Conservation (phyloP, 2,329 filamentous ascomycete species). For the Grosmannia serpens region DNA sequence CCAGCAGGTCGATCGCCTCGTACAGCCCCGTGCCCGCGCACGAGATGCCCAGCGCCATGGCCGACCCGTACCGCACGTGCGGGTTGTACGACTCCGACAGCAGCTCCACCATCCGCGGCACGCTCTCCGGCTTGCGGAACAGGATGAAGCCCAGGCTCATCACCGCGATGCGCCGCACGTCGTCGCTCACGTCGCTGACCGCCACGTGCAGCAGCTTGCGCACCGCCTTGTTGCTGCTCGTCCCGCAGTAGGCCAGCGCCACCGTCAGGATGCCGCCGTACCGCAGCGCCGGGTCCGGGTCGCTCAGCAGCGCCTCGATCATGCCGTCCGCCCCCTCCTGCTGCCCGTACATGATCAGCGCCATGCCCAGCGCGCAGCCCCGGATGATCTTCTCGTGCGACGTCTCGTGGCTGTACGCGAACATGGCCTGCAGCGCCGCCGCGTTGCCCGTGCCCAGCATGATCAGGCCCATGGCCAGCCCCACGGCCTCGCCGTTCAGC, state of each 20-base stretch:
- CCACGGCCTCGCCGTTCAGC: slow-evolving; percentile 92
- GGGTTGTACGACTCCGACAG: slow-evolving; percentile 98
- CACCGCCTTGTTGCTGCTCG: slow-evolving; percentile 96
- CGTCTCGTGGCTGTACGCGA: slow-evolving; percentile 93
- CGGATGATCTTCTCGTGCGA: slow-evolving; percentile 98
- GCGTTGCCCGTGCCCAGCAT: slow-evolving; percentile 98
- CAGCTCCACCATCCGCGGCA: slow-evolving; percentile 96
- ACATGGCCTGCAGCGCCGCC: slow-evolving; percentile 90
- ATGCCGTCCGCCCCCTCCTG: slow-evolving; percentile 92
- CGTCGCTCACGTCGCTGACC: slow-evolving; percentile 95
- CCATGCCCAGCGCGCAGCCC: slow-evolving; percentile 91
- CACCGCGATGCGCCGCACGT: slow-evolving; percentile 89
- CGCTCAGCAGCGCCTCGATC: slow-evolving; percentile 84
- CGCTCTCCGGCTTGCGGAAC: slow-evolving; percentile 93
- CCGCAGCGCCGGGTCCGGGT: slow-evolving; percentile 83
- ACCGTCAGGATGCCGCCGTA: slow-evolving; percentile 99
- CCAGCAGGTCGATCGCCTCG: slow-evolving; percentile 89
- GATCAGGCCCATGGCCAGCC: slow-evolving; percentile 90
- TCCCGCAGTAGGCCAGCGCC: slow-evolving; percentile 92
- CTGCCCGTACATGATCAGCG: slow-evolving; percentile 93
- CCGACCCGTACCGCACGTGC: slow-evolving; percentile 92
- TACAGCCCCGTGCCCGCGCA: slow-evolving; percentile 93
- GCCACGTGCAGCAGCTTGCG: slow-evolving; percentile 90
- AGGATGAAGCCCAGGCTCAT: slow-evolving; percentile 98
- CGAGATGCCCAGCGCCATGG: slow-evolving; percentile 96